phyloP scores from a whole-genome alignment of 2,329 filamentous ascomycete species.

The Cordyceps cicadae region DNA sequence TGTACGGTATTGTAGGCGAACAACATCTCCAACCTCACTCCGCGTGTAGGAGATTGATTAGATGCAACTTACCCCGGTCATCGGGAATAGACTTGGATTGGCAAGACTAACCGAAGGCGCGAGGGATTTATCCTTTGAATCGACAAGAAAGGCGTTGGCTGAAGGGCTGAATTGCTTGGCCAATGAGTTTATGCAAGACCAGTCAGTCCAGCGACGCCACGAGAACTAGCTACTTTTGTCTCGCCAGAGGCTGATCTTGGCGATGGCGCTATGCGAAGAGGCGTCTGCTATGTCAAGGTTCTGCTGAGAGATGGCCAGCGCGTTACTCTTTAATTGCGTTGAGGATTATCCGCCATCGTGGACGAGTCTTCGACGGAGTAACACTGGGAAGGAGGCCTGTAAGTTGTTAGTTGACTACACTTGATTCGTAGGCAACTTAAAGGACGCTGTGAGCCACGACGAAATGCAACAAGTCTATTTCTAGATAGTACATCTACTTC shows the following conservation, averaged over 20 bases:
- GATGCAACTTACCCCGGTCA: background rate
- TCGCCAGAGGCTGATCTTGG: background rate
- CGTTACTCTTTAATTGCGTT: too few species aligned
- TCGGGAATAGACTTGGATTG: background rate
- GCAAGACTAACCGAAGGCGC: background rate
- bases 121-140: background rate
- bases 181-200: background rate
- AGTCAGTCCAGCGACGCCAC: background rate
- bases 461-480: background rate
- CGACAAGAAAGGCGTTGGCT: background rate
- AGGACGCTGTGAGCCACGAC: too few species aligned
- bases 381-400: too few species aligned
- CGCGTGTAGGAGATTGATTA: background rate
- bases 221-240: background rate
- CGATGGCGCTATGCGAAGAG: too few species aligned
- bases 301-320: too few species aligned
- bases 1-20: background rate
- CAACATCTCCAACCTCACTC: background rate
- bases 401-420: too few species aligned
- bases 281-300: too few species aligned
- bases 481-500: background rate
- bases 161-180: background rate
- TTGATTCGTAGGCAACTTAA: too few species aligned
- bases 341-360: too few species aligned
- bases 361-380: too few species aligned